phyloP scores from a whole-genome alignment of 306 rosid species.

The Cyamopsis tetragonoloba region DNA sequence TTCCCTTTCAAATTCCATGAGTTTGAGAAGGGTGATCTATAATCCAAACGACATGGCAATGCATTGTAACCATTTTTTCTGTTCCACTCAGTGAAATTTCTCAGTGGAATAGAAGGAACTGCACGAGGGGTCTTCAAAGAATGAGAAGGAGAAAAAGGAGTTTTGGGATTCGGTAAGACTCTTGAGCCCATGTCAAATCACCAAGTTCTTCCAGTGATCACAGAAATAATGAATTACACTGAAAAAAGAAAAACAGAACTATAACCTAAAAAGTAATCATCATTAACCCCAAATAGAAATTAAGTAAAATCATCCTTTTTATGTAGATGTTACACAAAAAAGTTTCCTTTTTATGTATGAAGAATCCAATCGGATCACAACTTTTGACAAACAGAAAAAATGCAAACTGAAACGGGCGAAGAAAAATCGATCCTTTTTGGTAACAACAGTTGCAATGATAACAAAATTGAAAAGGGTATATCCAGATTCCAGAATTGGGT shows the following conservation, averaged over 20 bases:
- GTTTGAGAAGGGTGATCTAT: neutral
- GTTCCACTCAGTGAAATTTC: constrained; percentile 19
- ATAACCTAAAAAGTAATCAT: neutral
- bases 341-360: neutral
- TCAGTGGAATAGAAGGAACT: constrained; percentile 23
- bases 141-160: constrained; percentile 21
- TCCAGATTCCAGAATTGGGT: too few species aligned
- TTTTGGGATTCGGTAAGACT: constrained; percentile 31
- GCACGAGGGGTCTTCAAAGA: constrained; percentile 18
- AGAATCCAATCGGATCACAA: constrained; percentile 18
- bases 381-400: neutral
- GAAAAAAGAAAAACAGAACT: neutral
- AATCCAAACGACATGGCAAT: constrained; percentile 17
- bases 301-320: constrained; percentile 13
- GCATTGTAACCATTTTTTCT: too few species aligned
- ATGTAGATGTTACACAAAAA: constrained; percentile 13
- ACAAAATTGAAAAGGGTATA: neutral
- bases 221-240: constrained; percentile 12
- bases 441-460: neutral
- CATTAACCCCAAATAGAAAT: neutral
- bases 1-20: constrained; percentile 15
- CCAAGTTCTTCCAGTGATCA: constrained; percentile 15
- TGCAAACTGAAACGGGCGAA: neutral
- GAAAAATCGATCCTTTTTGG: neutral
- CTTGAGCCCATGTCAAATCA: constrained; percentile 40